Conservation (phyloP, 2,329 filamentous ascomycete genomes). For the Alternaria solani region DNA sequence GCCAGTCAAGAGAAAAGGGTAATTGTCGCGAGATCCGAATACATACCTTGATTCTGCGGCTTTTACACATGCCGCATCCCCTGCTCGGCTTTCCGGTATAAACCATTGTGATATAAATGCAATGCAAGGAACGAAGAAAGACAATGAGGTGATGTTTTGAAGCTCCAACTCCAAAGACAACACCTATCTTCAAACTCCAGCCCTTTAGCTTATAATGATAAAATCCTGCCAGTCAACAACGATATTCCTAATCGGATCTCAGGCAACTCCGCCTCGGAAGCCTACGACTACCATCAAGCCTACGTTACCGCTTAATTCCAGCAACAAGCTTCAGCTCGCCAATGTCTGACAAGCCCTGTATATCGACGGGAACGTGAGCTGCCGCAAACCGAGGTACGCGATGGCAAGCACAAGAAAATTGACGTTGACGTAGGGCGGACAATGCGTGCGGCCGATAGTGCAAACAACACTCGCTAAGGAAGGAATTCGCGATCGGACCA, state of each 20-base stretch:
- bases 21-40: constrained; percentile 5
- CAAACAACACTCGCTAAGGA: constrained; percentile 16
- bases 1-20: constrained; percentile 9
- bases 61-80: constrained; percentile 78
- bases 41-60: constrained; percentile 74
- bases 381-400: constrained; percentile 19
- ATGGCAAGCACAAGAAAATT: constrained; percentile 12
- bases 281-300: constrained; percentile 34
- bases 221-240: constrained; percentile 13
- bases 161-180: constrained; percentile 5
- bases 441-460: constrained; percentile 2
- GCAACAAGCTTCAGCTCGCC: constrained; percentile 17
- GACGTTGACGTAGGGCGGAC: constrained; percentile 12
- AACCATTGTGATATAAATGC: constrained; percentile 42
- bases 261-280: constrained; percentile 38
- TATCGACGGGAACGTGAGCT: constrained; percentile 9
- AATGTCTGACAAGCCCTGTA: constrained; percentile 19
- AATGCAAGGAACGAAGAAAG: constrained; percentile 21
- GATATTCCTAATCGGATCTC: constrained; percentile 10
- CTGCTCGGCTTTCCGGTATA: constrained; percentile 54
- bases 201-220: constrained; percentile 11
- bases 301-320: constrained; percentile 19
- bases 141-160: constrained; percentile 7
- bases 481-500: constrained; percentile 24
- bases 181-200: background rate